phyloP scores from a whole-genome alignment of 441 rosid species.

The Populus hybrid region DNA sequence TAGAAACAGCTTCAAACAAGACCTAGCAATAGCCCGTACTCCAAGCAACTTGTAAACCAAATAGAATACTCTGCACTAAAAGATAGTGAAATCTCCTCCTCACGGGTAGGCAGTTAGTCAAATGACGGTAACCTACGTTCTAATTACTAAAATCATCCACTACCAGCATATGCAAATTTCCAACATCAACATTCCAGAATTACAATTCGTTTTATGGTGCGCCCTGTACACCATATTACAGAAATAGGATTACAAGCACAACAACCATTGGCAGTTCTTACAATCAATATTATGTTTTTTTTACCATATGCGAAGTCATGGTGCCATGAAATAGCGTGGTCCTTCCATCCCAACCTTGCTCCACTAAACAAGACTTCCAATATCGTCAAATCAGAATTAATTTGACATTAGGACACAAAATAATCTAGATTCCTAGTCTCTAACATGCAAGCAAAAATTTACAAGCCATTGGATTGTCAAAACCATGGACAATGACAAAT shows the following conservation, averaged over 20 bases:
- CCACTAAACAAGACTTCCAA: constrained; percentile 4
- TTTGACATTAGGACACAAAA: constrained; percentile 8
- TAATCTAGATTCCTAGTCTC: constrained; percentile 15
- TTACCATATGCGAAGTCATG: neutral
- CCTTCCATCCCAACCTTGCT: constrained; percentile 8
- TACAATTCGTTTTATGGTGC: neutral
- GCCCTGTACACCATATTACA: neutral
- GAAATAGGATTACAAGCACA: constrained; percentile 11
- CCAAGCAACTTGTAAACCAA: neutral
- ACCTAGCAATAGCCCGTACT: neutral
- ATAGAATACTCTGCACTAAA: neutral
- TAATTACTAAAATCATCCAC: neutral
- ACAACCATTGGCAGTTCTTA: constrained; percentile 1
- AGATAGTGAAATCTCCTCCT: neutral
- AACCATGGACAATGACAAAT: constrained; percentile 3
- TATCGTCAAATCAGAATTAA: constrained; percentile 4
- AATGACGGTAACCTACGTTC: neutral
- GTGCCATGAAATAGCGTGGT: neutral
- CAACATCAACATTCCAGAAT: neutral
- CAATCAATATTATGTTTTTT: neutral
- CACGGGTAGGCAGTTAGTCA: neutral
- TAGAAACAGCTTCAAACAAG: neutral
- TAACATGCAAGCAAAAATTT: constrained; percentile 21
- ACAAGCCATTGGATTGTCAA: constrained; percentile 22
- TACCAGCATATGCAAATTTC: neutral